Evolutionary conservation across 768 basidiomycete species (phyloP).

Genomic region (Hericium rajendrae): DNA sequence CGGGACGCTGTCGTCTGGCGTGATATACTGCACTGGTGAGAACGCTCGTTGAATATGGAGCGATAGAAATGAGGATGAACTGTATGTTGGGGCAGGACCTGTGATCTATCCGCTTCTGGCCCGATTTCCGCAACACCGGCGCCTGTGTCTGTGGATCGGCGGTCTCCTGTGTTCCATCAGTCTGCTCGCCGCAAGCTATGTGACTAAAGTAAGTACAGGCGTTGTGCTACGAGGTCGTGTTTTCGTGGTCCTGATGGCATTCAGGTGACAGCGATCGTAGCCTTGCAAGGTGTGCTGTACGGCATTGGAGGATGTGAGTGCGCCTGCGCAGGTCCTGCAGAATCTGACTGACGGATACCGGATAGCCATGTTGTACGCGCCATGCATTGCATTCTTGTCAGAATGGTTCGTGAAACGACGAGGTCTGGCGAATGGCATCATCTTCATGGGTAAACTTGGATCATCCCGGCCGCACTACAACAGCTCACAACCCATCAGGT

Average conservation of each 20-base stretch:
- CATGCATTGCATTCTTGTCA: conserved; percentile 20
- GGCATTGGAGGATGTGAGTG: conserved; percentile 19
- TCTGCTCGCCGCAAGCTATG: conserved; percentile 21
- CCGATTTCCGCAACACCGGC: conserved; percentile 17
- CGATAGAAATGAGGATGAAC: too few relatives aligned
- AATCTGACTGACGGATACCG: not conserved
- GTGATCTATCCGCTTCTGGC: conserved; percentile 18
- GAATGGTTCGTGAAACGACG: conserved; percentile 26
- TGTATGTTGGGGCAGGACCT: conserved; percentile 10
- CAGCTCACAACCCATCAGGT: conserved; percentile 5
- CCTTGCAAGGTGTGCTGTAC: conserved; percentile 21
- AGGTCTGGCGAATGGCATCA: conserved; percentile 24
- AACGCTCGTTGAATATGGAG: not conserved
- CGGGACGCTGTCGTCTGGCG: conserved; percentile 15
- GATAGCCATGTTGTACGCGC: conserved; percentile 18
- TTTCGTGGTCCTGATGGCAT: too few relatives aligned
- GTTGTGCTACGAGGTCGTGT: too few relatives aligned
- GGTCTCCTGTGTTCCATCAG: conserved; percentile 16
- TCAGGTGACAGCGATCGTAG: conserved; percentile 1
- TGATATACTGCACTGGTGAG: conserved; percentile 13
- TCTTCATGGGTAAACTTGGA: conserved; percentile 19
- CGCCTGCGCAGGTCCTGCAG: not conserved
- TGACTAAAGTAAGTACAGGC: conserved; percentile 12
- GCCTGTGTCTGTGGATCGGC: conserved; percentile 18
- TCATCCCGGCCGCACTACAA: not conserved